A percentile compares a stretch with the other conserved stretches of the same genome.
These are phyloP conservation scores for Syzygium jambos DNA, from an alignment of 345 rosid species.

Conservation along the genomic window DNA sequence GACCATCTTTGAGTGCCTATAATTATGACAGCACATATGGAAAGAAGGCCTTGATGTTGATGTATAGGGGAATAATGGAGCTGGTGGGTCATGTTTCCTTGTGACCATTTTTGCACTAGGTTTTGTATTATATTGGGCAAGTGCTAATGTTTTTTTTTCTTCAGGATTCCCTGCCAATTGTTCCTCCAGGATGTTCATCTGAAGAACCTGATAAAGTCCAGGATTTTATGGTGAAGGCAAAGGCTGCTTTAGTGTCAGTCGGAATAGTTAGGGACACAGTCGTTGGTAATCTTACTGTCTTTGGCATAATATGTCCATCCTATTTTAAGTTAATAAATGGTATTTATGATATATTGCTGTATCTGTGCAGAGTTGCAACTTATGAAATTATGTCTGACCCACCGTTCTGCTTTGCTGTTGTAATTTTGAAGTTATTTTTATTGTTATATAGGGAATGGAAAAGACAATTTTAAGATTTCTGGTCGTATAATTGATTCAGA, in stretches of 20 bases:
- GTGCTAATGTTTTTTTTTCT: constrained; percentile 20
- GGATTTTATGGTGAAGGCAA: constrained; percentile 79
- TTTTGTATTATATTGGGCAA: neutral
- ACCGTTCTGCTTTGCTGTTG: neutral
- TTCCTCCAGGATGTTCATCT: constrained; percentile 89
- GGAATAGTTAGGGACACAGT: constrained; percentile 94
- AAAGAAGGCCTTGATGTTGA: constrained; percentile 82
- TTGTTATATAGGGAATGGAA: constrained; percentile 62
- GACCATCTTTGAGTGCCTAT: constrained; percentile 88
- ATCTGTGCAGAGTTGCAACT: neutral
- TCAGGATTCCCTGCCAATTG: constrained; percentile 87
- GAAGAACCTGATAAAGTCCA: constrained; percentile 77
- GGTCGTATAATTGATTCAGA: constrained; percentile 98
- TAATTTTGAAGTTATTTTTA: constrained; percentile 1
- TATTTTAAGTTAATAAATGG: neutral
- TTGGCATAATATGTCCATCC: neutral
- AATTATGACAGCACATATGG: constrained; percentile 93
- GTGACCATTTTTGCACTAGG: constrained; percentile 1
- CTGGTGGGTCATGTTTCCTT: constrained; percentile 34
- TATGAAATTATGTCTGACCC: neutral
- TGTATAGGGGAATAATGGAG: constrained; percentile 98
- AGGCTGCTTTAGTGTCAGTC: constrained; percentile 95
- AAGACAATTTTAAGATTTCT: constrained; percentile 67
- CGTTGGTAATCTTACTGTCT: constrained; percentile 38
- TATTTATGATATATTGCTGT: neutral